Evolutionary conservation across 2,329 filamentous ascomycete species (phyloP).

Genomic region (Diaporthe nobilis): DNA sequence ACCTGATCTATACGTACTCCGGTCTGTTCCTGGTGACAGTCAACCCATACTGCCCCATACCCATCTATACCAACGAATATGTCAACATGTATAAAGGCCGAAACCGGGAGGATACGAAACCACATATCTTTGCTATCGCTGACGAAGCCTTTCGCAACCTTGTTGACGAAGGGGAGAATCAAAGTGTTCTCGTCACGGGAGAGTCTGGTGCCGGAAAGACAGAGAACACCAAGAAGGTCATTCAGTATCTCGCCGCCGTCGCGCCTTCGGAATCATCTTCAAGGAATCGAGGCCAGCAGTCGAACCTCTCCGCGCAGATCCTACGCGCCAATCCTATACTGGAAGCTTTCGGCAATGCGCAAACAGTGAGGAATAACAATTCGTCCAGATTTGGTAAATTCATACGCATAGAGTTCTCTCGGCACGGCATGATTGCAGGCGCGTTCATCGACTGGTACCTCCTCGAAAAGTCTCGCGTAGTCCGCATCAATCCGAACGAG

Average conservation of each 20-base stretch:
- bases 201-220: slow-evolving; percentile 99
- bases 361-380: slow-evolving; percentile 98
- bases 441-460: slow-evolving; percentile 99
- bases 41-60: slow-evolving; percentile 94
- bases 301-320: slow-evolving; percentile 96
- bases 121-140: slow-evolving; percentile 97
- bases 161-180: slow-evolving; percentile 94
- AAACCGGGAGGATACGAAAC: slow-evolving; percentile 92
- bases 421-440: slow-evolving; percentile 89
- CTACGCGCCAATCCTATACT: slow-evolving; percentile 96
- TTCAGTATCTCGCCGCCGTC: slow-evolving; percentile 96
- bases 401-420: slow-evolving; percentile 95
- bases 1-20: slow-evolving; percentile 98
- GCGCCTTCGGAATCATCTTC: slow-evolving; percentile 84
- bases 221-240: slow-evolving; percentile 99
- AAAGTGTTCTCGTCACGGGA: slow-evolving; percentile 97
- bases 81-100: slow-evolving; percentile 98
- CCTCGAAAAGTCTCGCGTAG: slow-evolving; percentile 97
- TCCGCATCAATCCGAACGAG: slow-evolving; percentile 88
- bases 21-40: slow-evolving; percentile 97
- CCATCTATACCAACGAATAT: slow-evolving; percentile 97
- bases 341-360: slow-evolving; percentile 97
- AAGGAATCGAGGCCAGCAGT: slow-evolving; percentile 74
- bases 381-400: slow-evolving; percentile 99
- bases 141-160: slow-evolving; percentile 97